These are phyloP conservation scores for Lasiosphaeriaceae sp. DNA, from an alignment of 495 filamentous ascomycete species.

Conservation along the genomic window DNA sequence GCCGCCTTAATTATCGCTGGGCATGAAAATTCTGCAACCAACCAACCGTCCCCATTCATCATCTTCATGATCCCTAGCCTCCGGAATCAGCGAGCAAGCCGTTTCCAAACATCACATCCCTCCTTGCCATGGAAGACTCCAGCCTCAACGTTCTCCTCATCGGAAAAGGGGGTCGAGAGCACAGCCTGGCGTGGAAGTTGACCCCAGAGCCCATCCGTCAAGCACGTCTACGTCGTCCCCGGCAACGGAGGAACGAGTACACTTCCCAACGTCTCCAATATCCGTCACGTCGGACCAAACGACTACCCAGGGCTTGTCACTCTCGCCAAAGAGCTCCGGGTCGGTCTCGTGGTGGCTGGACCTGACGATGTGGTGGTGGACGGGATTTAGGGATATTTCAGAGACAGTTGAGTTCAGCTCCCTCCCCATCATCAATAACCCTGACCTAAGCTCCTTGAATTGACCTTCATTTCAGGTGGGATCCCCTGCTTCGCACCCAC, in stretches of 20 bases:
- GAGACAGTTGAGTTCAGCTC: background rate
- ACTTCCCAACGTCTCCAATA: background rate
- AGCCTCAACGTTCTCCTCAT: background rate
- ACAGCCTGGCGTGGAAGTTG: background rate
- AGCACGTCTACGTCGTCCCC: background rate
- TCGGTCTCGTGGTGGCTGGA: background rate
- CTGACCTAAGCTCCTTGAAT: too few relatives aligned
- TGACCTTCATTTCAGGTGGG: too few relatives aligned
- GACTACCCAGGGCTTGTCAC: background rate
- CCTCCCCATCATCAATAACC: background rate
- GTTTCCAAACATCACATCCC: too few relatives aligned
- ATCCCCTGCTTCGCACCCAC: background rate
- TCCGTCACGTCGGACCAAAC: background rate
- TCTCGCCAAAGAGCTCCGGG: background rate
- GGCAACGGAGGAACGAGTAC: background rate
- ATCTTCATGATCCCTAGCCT: too few relatives aligned
- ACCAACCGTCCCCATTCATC: too few relatives aligned
- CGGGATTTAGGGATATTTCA: background rate
- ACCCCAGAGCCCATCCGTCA: background rate
- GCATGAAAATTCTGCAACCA: too few relatives aligned
- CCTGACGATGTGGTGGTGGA: background rate
- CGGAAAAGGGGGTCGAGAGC: background rate
- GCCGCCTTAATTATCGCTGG: too few relatives aligned
- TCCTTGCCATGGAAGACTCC: too few relatives aligned
- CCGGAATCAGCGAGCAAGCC: too few relatives aligned